Evolutionary conservation across 2,329 filamentous ascomycete species (phyloP), one percentile per base, ranked within the genome.

Genomic region (Penicillium hordei): DNA sequence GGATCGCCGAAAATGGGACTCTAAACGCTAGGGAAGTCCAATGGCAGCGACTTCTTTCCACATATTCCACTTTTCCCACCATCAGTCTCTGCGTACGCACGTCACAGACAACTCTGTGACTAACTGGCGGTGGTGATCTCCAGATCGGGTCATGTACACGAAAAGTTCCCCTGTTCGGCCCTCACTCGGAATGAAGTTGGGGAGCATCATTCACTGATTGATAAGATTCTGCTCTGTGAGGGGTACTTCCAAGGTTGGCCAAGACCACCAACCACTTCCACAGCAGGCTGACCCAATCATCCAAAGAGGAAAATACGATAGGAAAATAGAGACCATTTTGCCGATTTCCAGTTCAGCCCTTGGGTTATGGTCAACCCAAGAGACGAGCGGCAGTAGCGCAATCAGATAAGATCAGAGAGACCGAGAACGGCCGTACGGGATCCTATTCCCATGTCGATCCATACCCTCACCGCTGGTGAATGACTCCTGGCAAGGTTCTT

Each of bases 321-420:
- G 27, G 8, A 3, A 12, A 51, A 45, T 2, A 13, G 19, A 36
- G 15, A 9, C 21, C 34, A 29, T 17, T 51, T 17, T 29, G 12
- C 31, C 52, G 25, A n/a, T 40, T 17, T 48, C 45, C 50, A 54
- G 19, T 33, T 38, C 29, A 42, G 49, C 58, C 50, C 42, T 52
- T 62, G 60, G 59, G 56, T 60, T 55, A 21, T 5, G 34, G 23
- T 58, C 54, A 56, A 42, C 45, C 61, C 45, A 29, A 39, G 60
- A 45, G 17, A 27, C 19, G 25, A 49, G 51, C 25, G 42, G 46
- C 39, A 17, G 57, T 66, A 63, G 65, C 59, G 59, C 64, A 56
- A 67, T 67, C 65, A 61, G 65, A 67, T 67, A 67, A 67, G 65
- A 67, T 67, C 62, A 59, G 17, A 45, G 17, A 34, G 33, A 50